Conservation (phyloP, 306 rosid species). For the Malus fusca region DNA sequence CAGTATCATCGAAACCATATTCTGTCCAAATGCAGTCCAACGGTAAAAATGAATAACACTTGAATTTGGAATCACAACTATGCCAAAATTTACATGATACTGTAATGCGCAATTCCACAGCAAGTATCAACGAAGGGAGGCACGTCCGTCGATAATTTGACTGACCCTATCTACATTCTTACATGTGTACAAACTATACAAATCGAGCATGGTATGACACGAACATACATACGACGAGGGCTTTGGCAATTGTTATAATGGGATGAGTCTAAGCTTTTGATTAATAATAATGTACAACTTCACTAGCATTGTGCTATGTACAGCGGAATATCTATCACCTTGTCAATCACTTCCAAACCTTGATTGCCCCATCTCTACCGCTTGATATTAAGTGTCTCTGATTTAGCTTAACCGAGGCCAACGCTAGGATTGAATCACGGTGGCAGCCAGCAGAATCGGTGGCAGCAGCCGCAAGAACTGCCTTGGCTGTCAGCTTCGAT, state of each 20-base stretch:
- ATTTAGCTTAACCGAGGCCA: slow-evolving; percentile 90
- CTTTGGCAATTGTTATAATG: not conserved
- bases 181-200: slow-evolving; percentile 22
- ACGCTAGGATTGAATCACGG: slow-evolving; percentile 66
- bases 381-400: slow-evolving; percentile 81
- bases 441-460: slow-evolving; percentile 93
- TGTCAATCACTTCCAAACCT: slow-evolving; percentile 80
- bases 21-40: not conserved
- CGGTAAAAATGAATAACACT: not conserved
- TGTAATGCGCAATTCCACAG: not conserved
- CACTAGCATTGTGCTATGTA: slow-evolving; percentile 33
- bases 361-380: slow-evolving; percentile 91
- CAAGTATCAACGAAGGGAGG: not conserved
- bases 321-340: slow-evolving; percentile 19
- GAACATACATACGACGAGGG: not conserved
- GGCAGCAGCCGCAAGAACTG: slow-evolving; percentile 81
- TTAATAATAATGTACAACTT: slow-evolving; percentile 29
- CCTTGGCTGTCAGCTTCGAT: slow-evolving; percentile 63
- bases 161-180: not conserved
- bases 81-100: not conserved
- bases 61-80: not conserved
- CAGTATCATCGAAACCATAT: not conserved
- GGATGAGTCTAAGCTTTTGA: slow-evolving; percentile 10
- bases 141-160: not conserved
- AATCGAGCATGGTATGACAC: not conserved